These are phyloP conservation scores for Homolaphlyctis polyrhiza DNA, from an alignment of 371 early-diverging fungal species.

Conservation along the genomic window DNA sequence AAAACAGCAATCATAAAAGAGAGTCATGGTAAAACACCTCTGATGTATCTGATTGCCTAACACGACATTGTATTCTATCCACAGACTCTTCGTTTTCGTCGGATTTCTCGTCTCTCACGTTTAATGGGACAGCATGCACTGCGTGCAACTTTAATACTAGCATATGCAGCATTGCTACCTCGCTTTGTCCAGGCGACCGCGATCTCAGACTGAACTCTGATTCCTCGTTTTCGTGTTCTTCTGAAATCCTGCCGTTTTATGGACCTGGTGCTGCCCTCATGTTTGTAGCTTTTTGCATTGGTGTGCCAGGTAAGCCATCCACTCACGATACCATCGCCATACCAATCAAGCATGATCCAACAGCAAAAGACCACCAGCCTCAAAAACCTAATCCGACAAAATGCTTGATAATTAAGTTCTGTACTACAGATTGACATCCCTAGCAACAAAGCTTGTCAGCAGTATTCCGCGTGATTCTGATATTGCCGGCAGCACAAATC, in stretches of 20 bases:
- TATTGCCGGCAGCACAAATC: not conserved
- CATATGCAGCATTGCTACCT: not conserved
- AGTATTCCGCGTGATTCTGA: not conserved
- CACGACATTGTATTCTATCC: too few species aligned
- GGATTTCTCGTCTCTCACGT: not conserved
- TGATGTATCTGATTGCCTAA: too few species aligned
- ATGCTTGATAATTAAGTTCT: too few species aligned
- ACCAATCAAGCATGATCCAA: too few species aligned
- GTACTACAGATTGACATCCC: not conserved
- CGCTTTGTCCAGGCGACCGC: constrained; percentile 1
- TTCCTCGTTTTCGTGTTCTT: not conserved
- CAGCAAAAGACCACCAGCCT: too few species aligned
- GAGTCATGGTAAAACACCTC: too few species aligned
- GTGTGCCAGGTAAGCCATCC: not conserved
- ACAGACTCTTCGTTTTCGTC: not conserved
- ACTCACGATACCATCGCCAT: too few species aligned
- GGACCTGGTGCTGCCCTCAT: constrained; percentile 1
- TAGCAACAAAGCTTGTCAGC: not conserved
- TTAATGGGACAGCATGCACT: not conserved
- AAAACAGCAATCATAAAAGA: too few species aligned
- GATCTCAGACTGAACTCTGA: not conserved
- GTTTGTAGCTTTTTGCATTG: not conserved
- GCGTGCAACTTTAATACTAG: not conserved
- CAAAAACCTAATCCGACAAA: too few species aligned
- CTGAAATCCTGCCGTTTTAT: constrained; percentile 1